Evolutionary conservation across 352 stramenopile species (phyloP), one percentile per base, ranked within the genome.

Genomic region (Phytophthora capsici): DNA sequence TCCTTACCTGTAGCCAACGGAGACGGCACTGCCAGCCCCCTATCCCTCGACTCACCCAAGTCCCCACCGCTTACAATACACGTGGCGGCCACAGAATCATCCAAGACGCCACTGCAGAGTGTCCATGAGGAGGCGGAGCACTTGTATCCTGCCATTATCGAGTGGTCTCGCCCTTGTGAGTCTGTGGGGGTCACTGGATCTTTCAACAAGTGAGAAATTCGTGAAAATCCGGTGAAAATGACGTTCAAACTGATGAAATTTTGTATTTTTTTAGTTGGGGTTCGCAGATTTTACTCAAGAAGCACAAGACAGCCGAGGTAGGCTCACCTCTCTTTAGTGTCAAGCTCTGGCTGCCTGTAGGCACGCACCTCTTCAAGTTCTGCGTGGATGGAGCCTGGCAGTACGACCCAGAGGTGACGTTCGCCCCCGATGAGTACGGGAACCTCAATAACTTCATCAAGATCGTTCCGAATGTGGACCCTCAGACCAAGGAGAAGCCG

Each of bases 371-470:
- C 45, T 94, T 92, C 71, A 92, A 91, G 59, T 94, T 83, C 51
- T 90, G 81, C 49, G 78, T 92, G 34, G 84, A 94, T 57, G 79
- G 82, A 17, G 79, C 82, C 9, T 95, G 86, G 85, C 85, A 93
- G 43, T 95, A 95, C 69, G 84, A 95, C 62, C 85, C 86, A 0
- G 86, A 95, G 43, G 82, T 91, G 28, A 77, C 83, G 2, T 95
- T 95, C 61, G 86, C 86, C 2, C 82, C 82, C 0, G 86, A 95
- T 49, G 84, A 88, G 58, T 95, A 93, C 57, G 86, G 86, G n/a
- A 95, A 95, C 60, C 71, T 95, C 47, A 95, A 95, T 63, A 95
- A 95, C 59, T 93, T 95, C 34, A 89, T 95, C 58, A 86, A 71
- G 46, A 82, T 95, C 49, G 36, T 48, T 8, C 56, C 58, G 1